Base-by-base conservation (phyloP, 306 rosid genomes). In the Gastrolobium villosum region DNA sequence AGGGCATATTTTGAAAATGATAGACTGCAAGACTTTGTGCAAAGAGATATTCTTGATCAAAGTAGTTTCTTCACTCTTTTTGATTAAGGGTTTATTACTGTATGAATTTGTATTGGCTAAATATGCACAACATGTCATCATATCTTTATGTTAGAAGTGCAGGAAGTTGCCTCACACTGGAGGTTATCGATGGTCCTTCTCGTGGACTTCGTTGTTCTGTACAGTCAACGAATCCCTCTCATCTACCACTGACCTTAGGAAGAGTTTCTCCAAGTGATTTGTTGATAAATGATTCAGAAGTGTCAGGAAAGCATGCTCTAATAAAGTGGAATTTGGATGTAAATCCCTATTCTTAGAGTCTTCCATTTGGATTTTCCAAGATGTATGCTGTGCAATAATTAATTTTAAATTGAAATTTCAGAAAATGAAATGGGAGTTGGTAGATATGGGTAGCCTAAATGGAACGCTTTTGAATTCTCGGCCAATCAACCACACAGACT, bases 381-480 rank as follows among this genome's bases (percentile, higher is more conserved):
- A 37, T 54, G 40, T 43, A 41, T 77, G 65, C 77, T 41, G 59
- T 76, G 57, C 43, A 40, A 54, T 88, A 61, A 60, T 80, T 74
- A n/a, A 78, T 34, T 13, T 39, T 10, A 53, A 65, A 59, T 79
- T 84, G 75, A 79, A 75, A 72, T 82, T 86, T 77, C 90, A 96
- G 98, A 88, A 60, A 79, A 78, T 86, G 97, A 96, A 86, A 86
- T 96, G 99, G 99, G 99, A 93, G 89, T 72, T 96, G 85, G 88
- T 87, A 55, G 99, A 96, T 79, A 87, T 93, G 97, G 99, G 99
- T 44, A 96, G 99, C 88, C 82, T 96, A 62, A 96, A 96, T 83
- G 99, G 99, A 72, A 96, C 98, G 34, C 82, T 88, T 50, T 61
- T 96, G 78, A 96, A 96, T 80, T 91, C 96, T 77, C 85, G 6